Evolutionary conservation across 441 rosid species (phyloP), one percentile per base, ranked within the genome.

Genomic region (Flueggea neowawraea): DNA sequence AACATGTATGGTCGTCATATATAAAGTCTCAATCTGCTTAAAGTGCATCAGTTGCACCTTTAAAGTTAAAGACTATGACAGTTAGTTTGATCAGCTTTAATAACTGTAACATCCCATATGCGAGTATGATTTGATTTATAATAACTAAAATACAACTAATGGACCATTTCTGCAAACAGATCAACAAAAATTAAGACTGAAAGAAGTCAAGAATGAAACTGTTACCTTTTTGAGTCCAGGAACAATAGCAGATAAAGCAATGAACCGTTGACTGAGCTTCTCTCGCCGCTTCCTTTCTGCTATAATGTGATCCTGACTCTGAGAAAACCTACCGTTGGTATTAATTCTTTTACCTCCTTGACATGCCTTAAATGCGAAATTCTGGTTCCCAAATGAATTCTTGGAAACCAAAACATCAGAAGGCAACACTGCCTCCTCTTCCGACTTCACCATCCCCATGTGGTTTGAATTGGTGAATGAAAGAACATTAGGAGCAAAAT

Each of bases 211-310:
- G 33, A 45, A 50, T n/a, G 22, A 58, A 33, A n/a, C 14, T 14
- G 3, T 36, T 75, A 89, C 97, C 97, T 89, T 91, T 70, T 89
- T 89, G 16, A 91, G 81, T 69, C 91, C 98, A 62, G 96, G 95
- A 71, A 92, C 66, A 16, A 89, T 73, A 48, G 98, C 84, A 56
- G 95, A 92, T 28, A 92, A 69, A 62, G 95, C 98, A 53, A 89
- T 89, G 64, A 92, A 89, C 55, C 85, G 68, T 69, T 89, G 85
- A 60, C 86, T 89, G 69, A 92, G 95, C 84, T 84, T 92, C 72
- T 92, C 95, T 48, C 98, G 77, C 11, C 96, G 76, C 69, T 87
- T 89, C 73, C 98, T 82, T 62, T 92, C 98, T 0, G 98, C 96
- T 31, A 87, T 73, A 57, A 86, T 83, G 73, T 92, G 98, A 74